Conservation (phyloP, 225 moss, liverwort and hornwort species). For the Sphagnum tenellum region DNA sequence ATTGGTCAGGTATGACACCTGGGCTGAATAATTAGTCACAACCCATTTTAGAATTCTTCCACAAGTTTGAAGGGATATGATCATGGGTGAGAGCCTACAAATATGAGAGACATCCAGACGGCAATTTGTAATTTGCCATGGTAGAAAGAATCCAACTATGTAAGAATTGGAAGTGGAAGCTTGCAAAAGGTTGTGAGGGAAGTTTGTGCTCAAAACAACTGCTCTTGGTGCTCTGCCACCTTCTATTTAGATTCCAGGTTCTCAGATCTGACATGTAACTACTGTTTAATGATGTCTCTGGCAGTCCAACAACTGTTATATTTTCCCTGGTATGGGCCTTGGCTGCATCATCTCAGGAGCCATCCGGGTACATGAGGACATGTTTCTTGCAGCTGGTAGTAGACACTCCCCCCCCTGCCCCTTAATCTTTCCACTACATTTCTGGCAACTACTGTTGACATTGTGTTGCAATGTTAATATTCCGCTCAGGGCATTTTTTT, state of each 20-base stretch:
- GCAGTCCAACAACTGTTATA: constrained; percentile 90
- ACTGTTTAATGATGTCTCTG: constrained; percentile 5
- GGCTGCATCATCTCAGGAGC: constrained; percentile 72
- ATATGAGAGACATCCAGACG: no score
- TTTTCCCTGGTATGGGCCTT: constrained; percentile 78
- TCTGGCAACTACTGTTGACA: not conserved
- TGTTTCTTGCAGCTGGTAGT: constrained; percentile 84
- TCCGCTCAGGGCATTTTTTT: not conserved
- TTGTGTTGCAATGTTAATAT: not conserved
- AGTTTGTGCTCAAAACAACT: no score
- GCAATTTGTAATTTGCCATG: no score
- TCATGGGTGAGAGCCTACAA: not conserved
- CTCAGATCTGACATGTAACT: not conserved
- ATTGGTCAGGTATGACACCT: constrained; percentile 56
- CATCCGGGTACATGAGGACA: constrained; percentile 70
- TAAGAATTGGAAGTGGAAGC: no score
- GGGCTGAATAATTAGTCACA: not conserved
- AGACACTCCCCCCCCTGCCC: not conserved
- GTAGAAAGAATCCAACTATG: no score
- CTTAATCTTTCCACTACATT: not conserved
- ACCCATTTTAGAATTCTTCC: not conserved
- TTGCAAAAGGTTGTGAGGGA: no score
- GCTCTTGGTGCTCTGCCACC: no score
- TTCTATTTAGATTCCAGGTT: no score
- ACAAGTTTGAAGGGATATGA: constrained; percentile 1